Evolutionary conservation across 352 stramenopile species (phyloP).

Genomic region (Globisporangium emineosum): DNA sequence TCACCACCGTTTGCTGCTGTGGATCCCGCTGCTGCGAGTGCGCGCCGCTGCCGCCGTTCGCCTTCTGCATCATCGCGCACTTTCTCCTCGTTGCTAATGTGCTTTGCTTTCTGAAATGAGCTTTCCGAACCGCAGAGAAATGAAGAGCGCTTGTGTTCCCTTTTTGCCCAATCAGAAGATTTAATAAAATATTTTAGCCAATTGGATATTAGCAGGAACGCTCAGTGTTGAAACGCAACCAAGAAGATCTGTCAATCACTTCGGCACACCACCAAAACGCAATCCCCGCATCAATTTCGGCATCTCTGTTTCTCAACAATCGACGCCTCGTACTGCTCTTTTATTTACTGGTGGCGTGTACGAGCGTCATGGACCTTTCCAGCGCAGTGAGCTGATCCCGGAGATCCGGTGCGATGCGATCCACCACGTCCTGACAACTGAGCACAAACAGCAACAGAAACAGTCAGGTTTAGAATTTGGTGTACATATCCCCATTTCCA

Average conservation of each 20-base stretch:
- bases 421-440: constrained; percentile 36
- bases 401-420: constrained; percentile 29
- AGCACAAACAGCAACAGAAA: neutral
- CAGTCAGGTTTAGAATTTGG: constrained; percentile 3
- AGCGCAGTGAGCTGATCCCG: constrained; percentile 34
- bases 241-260: neutral
- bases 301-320: neutral
- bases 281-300: neutral
- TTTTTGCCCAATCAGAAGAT: constrained; percentile 3
- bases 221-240: neutral
- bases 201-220: neutral
- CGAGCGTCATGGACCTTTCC: constrained; percentile 23
- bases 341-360: constrained; percentile 6
- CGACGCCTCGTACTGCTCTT: neutral
- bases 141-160: neutral
- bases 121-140: constrained; percentile 13
- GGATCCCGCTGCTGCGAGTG: constrained; percentile 5
- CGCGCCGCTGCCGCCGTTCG: neutral
- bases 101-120: constrained; percentile 5
- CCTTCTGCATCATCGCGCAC: constrained; percentile 9
- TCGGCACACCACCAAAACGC: neutral
- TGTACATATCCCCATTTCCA: neutral
- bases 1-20: neutral
- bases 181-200: constrained; percentile 14
- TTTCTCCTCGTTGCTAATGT: neutral